phyloP scores from a whole-genome alignment of 176 grass and related monocot genomes.

The Pontederia paniculata region DNA sequence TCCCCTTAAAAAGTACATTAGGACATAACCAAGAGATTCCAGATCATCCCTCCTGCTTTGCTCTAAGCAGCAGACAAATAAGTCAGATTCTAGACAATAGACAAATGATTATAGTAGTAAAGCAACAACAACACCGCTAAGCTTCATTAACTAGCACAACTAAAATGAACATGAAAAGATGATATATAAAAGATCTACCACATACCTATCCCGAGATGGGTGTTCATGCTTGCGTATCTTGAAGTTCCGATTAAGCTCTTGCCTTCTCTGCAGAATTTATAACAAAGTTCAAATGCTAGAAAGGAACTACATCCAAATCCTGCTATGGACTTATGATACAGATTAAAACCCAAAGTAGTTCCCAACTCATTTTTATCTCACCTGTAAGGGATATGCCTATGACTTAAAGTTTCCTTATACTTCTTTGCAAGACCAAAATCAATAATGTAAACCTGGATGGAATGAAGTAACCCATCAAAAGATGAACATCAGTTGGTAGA shows the following conservation, averaged over 20 bases:
- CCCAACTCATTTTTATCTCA: constrained; percentile 11
- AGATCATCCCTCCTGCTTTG: constrained; percentile 96
- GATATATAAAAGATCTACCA: neutral
- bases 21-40: constrained; percentile 94
- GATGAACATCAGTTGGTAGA: neutral
- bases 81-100: constrained; percentile 2
- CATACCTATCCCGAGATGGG: constrained; percentile 89
- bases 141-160: neutral
- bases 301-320: neutral
- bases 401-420: constrained; percentile 56
- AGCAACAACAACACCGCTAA: neutral
- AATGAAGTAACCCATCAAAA: neutral
- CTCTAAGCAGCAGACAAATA: constrained; percentile 36
- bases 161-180: neutral
- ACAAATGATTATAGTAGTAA: neutral
- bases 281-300: constrained; percentile 13
- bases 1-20: constrained; percentile 95
- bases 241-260: constrained; percentile 89
- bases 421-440: constrained; percentile 95
- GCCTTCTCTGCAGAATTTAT: constrained; percentile 58
- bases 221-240: constrained; percentile 93
- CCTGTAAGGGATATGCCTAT: constrained; percentile 90
- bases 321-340: neutral
- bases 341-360: neutral
- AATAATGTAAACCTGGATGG: constrained; percentile 70